Conservation (phyloP, 768 basidiomycete genomes). For the Coprinopsis sp. region DNA sequence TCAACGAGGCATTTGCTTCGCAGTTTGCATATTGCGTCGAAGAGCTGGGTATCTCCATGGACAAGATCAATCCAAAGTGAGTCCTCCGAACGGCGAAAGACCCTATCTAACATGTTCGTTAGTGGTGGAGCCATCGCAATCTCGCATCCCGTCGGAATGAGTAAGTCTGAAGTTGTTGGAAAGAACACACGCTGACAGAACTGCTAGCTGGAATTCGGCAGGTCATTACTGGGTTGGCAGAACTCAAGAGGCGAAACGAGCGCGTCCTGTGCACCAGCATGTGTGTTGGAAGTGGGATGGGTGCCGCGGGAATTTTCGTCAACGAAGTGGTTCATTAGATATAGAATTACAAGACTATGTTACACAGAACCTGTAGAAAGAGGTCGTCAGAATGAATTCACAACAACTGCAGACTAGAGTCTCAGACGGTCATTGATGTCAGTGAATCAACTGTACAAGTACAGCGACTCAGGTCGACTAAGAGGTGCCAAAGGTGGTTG, state of each 20-base stretch:
- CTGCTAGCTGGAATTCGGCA: constrained; percentile 75
- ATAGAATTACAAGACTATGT: constrained; percentile 2
- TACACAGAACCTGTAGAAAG: constrained; percentile 1
- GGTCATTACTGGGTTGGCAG: constrained; percentile 82
- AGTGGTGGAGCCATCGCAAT: constrained; percentile 86
- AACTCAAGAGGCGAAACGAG: constrained; percentile 65
- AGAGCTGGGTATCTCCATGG: constrained; percentile 66
- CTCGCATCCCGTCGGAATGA: constrained; percentile 81
- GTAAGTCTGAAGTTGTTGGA: constrained; percentile 35
- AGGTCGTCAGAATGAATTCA: constrained; percentile 2
- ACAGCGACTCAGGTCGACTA: constrained; percentile 65
- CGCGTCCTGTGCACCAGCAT: constrained; percentile 75
- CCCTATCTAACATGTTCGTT: background rate
- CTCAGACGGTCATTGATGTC: constrained; percentile 87
- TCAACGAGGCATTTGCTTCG: constrained; percentile 89
- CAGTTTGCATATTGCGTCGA: constrained; percentile 93
- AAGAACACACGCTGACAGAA: constrained; percentile 11
- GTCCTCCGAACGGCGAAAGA: constrained; percentile 17
- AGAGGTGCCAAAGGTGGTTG: constrained; percentile 82
- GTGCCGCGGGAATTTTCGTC: constrained; percentile 75
- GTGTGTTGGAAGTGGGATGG: constrained; percentile 85
- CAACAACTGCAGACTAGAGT: too few species aligned
- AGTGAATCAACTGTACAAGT: constrained; percentile 47
- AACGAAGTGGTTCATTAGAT: constrained; percentile 45
- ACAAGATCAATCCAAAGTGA: constrained; percentile 84